Conservation (phyloP, 2,329 filamentous ascomycete genomes). For the Pochonia chlamydosporia region DNA sequence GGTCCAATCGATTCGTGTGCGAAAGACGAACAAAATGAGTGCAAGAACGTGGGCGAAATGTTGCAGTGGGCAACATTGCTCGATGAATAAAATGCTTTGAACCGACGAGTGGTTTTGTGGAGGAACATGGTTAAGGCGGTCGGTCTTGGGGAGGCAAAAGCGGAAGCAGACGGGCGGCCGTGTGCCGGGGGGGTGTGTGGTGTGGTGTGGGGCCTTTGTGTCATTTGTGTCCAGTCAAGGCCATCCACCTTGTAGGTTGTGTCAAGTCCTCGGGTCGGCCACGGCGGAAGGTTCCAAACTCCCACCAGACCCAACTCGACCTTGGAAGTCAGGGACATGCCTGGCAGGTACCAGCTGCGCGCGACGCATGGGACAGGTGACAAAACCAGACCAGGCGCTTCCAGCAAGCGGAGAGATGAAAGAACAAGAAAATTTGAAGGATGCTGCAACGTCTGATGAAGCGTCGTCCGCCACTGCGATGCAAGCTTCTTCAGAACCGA, state of each 20-base stretch:
- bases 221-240: too few relatives aligned
- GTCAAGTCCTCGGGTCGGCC: not conserved
- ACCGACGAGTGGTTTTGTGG: slow-evolving; percentile 9
- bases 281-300: not conserved
- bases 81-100: slow-evolving; percentile 4
- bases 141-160: slow-evolving; percentile 6
- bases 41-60: slow-evolving; percentile 51
- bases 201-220: not conserved
- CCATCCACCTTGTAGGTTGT: not conserved
- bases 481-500: too few relatives aligned
- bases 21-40: slow-evolving; percentile 54
- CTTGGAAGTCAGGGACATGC: too few relatives aligned
- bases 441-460: too few relatives aligned
- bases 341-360: too few relatives aligned
- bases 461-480: too few relatives aligned
- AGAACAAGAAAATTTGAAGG: too few relatives aligned
- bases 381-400: not conserved
- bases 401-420: too few relatives aligned
- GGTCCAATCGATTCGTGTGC: slow-evolving; percentile 28
- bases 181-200: slow-evolving; percentile 2
- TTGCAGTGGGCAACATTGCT: not conserved
- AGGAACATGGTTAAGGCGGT: slow-evolving; percentile 4
- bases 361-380: too few relatives aligned
- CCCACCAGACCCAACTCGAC: too few relatives aligned
- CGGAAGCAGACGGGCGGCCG: slow-evolving; percentile 8